These are phyloP conservation scores for Leptographium lundbergii DNA, from an alignment of 2,329 filamentous ascomycete genomes.

Conservation along the genomic window DNA sequence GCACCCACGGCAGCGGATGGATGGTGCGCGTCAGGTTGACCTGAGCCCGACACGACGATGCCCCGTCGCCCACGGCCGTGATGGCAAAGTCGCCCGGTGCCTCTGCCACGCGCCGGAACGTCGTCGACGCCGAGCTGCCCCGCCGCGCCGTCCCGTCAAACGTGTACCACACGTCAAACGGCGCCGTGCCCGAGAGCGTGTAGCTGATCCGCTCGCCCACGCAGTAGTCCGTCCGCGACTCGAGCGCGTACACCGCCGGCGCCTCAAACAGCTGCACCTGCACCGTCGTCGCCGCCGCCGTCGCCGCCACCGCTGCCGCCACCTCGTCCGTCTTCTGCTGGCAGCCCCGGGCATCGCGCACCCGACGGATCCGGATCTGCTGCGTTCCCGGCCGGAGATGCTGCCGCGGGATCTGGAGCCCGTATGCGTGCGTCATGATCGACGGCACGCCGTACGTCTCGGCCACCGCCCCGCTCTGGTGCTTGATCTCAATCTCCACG, in stretches of 20 bases:
- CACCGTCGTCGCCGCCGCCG: constrained; percentile 47
- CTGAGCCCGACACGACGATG: constrained; percentile 72
- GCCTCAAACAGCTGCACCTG: constrained; percentile 89
- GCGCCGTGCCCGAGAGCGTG: constrained; percentile 77
- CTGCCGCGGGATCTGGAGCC: constrained; percentile 72
- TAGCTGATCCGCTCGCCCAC: constrained; percentile 92
- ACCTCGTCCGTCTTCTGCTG: constrained; percentile 43
- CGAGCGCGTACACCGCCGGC: constrained; percentile 77
- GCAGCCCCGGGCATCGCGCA: constrained; percentile 79
- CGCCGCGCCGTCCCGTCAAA: constrained; percentile 71
- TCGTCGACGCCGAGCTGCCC: constrained; percentile 66
- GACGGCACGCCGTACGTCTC: constrained; percentile 74
- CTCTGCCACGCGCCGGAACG: constrained; percentile 87
- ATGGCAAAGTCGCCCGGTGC: constrained; percentile 81
- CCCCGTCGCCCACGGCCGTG: constrained; percentile 74
- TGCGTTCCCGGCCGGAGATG: constrained; percentile 83
- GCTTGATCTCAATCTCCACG: constrained; percentile 85
- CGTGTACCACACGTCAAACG: constrained; percentile 85
- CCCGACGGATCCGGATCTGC: constrained; percentile 75
- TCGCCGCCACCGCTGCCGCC: constrained; percentile 45
- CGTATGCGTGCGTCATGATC: constrained; percentile 61
- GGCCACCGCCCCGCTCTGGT: constrained; percentile 60
- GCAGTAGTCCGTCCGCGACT: constrained; percentile 78
- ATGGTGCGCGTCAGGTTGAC: constrained; percentile 72
- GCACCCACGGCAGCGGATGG: constrained; percentile 83